A percentile compares a stretch with the other conserved stretches of the same genome.
These are phyloP conservation scores for Phytophthora capsici DNA, from an alignment of 352 stramenopile genomes.

Conservation along the genomic window DNA sequence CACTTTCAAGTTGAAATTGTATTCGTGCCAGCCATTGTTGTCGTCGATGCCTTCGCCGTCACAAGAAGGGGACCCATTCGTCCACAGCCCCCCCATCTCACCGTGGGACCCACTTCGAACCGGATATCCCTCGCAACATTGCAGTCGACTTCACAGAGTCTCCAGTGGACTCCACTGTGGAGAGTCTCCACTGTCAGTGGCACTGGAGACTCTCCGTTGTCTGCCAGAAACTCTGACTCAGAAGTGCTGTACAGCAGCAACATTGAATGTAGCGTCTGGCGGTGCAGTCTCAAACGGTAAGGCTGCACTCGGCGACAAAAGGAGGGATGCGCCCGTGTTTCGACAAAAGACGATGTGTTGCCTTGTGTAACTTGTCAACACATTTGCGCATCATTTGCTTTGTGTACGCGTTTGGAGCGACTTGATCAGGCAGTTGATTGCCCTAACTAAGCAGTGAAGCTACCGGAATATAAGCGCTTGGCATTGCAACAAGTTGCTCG, in stretches of 20 bases:
- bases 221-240: too few relatives aligned
- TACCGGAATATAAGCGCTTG: too few relatives aligned
- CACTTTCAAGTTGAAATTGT: too few relatives aligned
- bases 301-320: conserved; percentile 7
- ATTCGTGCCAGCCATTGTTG: background rate
- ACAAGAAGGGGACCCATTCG: conserved; percentile 22
- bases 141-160: background rate
- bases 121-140: conserved; percentile 11
- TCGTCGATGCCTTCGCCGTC: conserved; percentile 8
- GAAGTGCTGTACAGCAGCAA: background rate
- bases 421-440: background rate
- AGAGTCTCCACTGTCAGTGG: too few relatives aligned
- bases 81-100: conserved; percentile 29
- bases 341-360: conserved; percentile 8
- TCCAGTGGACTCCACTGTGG: too few relatives aligned
- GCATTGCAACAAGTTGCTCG: too few relatives aligned
- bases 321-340: conserved; percentile 17
- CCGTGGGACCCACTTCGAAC: conserved; percentile 11
- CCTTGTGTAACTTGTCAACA: too few relatives aligned
- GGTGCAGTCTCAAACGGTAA: conserved; percentile 19
- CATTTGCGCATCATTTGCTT: conserved; percentile 25
- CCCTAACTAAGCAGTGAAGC: too few relatives aligned
- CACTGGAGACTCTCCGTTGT: too few relatives aligned
- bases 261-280: background rate
- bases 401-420: conserved; percentile 8